Percentiles rank a stretch among this genome's conserved stretches.
Conservation (phyloP, 176 grass and related monocot species). For the Zea mays region DNA sequence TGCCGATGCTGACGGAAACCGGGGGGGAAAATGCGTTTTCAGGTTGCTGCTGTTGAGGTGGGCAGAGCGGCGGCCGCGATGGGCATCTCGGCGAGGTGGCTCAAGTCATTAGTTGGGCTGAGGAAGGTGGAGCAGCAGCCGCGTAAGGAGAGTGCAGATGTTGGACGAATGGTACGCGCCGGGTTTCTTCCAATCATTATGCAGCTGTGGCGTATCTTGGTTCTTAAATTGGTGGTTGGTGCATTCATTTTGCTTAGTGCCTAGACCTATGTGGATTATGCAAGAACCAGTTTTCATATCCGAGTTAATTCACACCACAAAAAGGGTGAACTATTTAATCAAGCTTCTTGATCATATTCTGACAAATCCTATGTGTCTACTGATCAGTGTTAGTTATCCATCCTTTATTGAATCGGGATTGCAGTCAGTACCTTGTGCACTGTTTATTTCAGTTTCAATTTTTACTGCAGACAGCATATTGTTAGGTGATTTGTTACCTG, state of each 20-base stretch:
- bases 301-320: neutral
- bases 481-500: neutral
- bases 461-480: slow-evolving; percentile 1
- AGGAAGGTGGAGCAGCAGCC: slow-evolving; percentile 60
- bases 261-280: neutral
- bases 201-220: neutral
- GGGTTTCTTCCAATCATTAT: slow-evolving; percentile 13
- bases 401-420: neutral
- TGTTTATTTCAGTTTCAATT: neutral
- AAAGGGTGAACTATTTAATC: neutral
- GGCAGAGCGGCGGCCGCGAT: slow-evolving; percentile 36
- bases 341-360: neutral
- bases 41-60: neutral
- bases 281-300: neutral
- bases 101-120: slow-evolving; percentile 75
- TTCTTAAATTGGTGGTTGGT: slow-evolving; percentile 9
- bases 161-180: slow-evolving; percentile 28
- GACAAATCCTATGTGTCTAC: neutral
- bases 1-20: slow-evolving; percentile 11
- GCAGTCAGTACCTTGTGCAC: neutral
- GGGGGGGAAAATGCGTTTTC: neutral
- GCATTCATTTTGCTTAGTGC: slow-evolving; percentile 17
- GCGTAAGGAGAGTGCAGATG: slow-evolving; percentile 49
- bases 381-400: neutral
- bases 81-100: slow-evolving; percentile 83